Conservation (phyloP, 495 filamentous ascomycete species). For the Aspergillus egyptiacus region DNA sequence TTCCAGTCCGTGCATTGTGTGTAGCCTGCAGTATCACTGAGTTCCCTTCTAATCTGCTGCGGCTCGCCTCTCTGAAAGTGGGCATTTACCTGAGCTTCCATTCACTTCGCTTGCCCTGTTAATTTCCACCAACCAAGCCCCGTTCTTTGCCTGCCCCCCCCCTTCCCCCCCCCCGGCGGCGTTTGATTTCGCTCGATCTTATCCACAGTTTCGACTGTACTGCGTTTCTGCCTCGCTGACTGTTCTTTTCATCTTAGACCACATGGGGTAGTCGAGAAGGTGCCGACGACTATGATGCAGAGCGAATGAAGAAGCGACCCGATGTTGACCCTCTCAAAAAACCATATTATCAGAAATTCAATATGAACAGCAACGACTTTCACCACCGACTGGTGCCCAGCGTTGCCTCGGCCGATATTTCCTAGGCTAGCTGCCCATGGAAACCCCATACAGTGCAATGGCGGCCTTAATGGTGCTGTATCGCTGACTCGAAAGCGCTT, state of each 20-base stretch:
- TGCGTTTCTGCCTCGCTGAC: neutral
- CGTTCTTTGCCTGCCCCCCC: too few relatives aligned
- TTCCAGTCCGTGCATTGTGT: slow-evolving; percentile 4
- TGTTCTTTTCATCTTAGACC: slow-evolving; percentile 30
- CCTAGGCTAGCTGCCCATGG: neutral
- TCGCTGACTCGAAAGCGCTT: neutral
- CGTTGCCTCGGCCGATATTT: slow-evolving; percentile 2
- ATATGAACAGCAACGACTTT: slow-evolving; percentile 21
- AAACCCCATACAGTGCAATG: neutral
- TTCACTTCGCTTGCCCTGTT: too few relatives aligned
- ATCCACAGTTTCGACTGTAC: too few relatives aligned
- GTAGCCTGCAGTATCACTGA: slow-evolving; percentile 5
- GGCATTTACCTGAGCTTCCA: too few relatives aligned
- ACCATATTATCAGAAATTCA: slow-evolving; percentile 23
- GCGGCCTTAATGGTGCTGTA: neutral
- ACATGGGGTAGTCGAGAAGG: slow-evolving; percentile 56
- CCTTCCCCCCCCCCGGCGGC: too few relatives aligned
- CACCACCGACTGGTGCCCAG: slow-evolving; percentile 2
- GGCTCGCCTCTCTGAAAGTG: too few relatives aligned
- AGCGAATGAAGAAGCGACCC: slow-evolving; percentile 49
- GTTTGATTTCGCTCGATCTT: too few relatives aligned
- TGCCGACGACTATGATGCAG: slow-evolving; percentile 51
- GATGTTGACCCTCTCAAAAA: slow-evolving; percentile 37
- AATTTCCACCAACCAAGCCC: too few relatives aligned
- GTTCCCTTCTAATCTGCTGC: too few relatives aligned